A percentile compares a stretch with the other conserved stretches of the same genome.
These are phyloP conservation scores for Pseudevernia furfuracea DNA, from an alignment of 495 filamentous ascomycete species.

Conservation along the genomic window DNA sequence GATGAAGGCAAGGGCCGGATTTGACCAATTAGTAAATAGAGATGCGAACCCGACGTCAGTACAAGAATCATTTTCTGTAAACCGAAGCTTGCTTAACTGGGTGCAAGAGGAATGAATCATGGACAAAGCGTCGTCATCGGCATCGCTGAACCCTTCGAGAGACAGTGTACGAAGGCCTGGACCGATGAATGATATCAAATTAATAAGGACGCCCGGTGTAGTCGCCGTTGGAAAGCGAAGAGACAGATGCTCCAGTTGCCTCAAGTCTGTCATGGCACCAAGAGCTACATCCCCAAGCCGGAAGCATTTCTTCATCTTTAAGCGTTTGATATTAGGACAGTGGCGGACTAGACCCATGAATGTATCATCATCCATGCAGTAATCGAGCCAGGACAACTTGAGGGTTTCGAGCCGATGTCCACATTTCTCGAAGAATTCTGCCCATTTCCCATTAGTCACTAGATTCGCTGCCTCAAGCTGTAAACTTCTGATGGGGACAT, in stretches of 20 bases:
- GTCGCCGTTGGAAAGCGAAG: constrained; percentile 53
- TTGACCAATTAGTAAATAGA: constrained; percentile 71
- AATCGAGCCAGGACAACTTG: constrained; percentile 60
- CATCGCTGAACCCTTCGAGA: constrained; percentile 49
- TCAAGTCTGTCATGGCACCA: constrained; percentile 46
- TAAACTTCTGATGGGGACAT: constrained; percentile 52
- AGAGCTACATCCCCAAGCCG: constrained; percentile 43
- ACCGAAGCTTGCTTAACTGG: constrained; percentile 63
- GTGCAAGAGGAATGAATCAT: constrained; percentile 60
- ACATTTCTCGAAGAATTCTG: constrained; percentile 50
- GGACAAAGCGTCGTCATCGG: constrained; percentile 55
- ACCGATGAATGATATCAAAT: constrained; percentile 54
- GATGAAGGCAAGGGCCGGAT: constrained; percentile 56
- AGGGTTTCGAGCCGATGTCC: constrained; percentile 57
- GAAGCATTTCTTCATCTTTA: constrained; percentile 63
- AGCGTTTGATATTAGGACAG: constrained; percentile 57
- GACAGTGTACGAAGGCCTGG: constrained; percentile 61
- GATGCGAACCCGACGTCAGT: constrained; percentile 61
- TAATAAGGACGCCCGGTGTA: constrained; percentile 47
- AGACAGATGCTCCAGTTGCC: constrained; percentile 61
- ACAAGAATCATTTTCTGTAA: constrained; percentile 64
- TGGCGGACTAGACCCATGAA: constrained; percentile 46
- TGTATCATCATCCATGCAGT: constrained; percentile 63
- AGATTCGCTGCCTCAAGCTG: constrained; percentile 74
- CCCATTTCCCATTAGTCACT: constrained; percentile 64